Evolutionary conservation across 768 basidiomycete species (phyloP), one percentile per base, ranked within the genome.

Genomic region (Termitomyces bulborhizus): DNA sequence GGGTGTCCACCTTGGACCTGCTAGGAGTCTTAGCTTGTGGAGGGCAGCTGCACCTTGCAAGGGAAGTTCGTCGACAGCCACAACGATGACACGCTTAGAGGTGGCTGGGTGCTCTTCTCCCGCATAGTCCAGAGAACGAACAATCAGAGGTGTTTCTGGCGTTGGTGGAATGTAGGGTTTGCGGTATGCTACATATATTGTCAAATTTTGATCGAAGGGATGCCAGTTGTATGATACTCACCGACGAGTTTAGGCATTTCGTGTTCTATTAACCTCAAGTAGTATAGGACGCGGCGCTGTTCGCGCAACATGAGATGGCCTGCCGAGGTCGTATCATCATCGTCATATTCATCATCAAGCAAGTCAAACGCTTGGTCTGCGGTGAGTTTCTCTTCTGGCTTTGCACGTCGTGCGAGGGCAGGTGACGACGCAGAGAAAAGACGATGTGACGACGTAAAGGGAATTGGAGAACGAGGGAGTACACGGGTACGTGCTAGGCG

Each of bases 171-270:
- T 70, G 62, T 94, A 97, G 1, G 84, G 81, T 73, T 90, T 86
- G 60, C 90, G 82, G 71, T 86, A 93, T 13, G 85, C 93, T 96
- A 58, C 41, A 55, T 36, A 52, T 43, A 11, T 46, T 51, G 37
- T 55, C 61, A 44, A 52, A 32, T 43, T 52, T 45, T 32, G 46
- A 52, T 29, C 11, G 1, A 50, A 37, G 26, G 18, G 16, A 54
- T 21, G 39, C 42, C 47, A n/a, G 31, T 50, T 48, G 29, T 29
- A 37, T n/a, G 47, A 46, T 21, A 36, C 54, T 60, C 51, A 48
- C 94, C 86, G 62, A 90, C 84, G 49, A 96, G 82, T 66, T 88
- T 84, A 21, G 89, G 88, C 80, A 92, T 83, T 71, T 96, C 93
- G 60, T 89, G 84, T 67, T 93, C 92, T 56, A 95, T 90, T 58